A percentile compares a stretch with the other conserved stretches of the same genome.
These are phyloP conservation scores for Hawksworthiomyces lignivorus DNA, from an alignment of 2,329 filamentous ascomycete species.

Conservation along the genomic window DNA sequence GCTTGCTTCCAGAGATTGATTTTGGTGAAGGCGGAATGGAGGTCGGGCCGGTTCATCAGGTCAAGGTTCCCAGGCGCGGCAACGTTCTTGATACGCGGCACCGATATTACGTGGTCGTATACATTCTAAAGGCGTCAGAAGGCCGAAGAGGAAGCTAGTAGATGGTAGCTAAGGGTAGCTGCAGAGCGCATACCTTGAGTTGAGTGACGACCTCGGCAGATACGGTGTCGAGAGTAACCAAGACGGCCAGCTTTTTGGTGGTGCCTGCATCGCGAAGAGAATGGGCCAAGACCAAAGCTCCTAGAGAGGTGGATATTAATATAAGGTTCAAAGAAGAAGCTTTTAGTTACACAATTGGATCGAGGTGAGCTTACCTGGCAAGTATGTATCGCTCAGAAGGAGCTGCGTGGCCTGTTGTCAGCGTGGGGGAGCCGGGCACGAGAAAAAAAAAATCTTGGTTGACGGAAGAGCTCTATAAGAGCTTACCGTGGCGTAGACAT, in stretches of 20 bases:
- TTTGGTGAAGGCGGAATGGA: slow-evolving; percentile 93
- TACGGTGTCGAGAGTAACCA: slow-evolving; percentile 75
- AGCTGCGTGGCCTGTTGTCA: slow-evolving; percentile 50
- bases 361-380: slow-evolving; percentile 67
- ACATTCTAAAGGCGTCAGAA: slow-evolving; percentile 46
- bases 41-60: slow-evolving; percentile 84
- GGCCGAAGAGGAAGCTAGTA: not conserved
- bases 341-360: too few species aligned
- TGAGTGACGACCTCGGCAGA: slow-evolving; percentile 67
- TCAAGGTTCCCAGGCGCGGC: slow-evolving; percentile 68
- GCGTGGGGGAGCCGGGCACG: not conserved
- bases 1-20: slow-evolving; percentile 88
- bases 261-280: slow-evolving; percentile 88
- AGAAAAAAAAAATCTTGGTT: not conserved
- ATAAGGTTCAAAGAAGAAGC: slow-evolving; percentile 11
- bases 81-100: slow-evolving; percentile 69
- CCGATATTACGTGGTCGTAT: slow-evolving; percentile 83
- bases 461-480: slow-evolving; percentile 6
- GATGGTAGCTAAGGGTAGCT: not conserved
- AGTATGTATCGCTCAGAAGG: slow-evolving; percentile 82
- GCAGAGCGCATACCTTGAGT: slow-evolving; percentile 55
- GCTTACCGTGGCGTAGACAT: slow-evolving; percentile 51
- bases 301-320: slow-evolving; percentile 37
- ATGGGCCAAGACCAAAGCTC: slow-evolving; percentile 87
- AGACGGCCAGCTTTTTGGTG: slow-evolving; percentile 73